A percentile compares a stretch with the other conserved stretches of the same genome.
Evolutionary conservation across 176 grass and related monocot species (phyloP).

Genomic region (Phoenix dactylifera): DNA sequence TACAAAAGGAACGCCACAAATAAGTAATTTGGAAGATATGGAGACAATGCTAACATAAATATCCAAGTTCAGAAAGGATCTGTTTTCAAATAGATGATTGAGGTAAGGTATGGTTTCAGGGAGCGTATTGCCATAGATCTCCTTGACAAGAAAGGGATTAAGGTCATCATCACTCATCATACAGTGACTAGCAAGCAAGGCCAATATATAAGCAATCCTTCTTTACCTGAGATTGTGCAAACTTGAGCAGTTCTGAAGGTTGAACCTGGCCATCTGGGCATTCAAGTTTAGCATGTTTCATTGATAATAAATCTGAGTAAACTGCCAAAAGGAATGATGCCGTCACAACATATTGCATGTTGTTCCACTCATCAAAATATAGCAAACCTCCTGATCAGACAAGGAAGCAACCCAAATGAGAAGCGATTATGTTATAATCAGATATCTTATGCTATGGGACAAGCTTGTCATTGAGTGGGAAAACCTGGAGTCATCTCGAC

Average conservation of each 20-base stretch:
- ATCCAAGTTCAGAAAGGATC: too few species aligned
- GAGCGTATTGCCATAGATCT: too few species aligned
- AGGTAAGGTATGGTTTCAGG: too few species aligned
- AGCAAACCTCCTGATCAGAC: conserved; percentile 50
- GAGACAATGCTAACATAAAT: neutral
- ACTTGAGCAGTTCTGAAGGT: conserved; percentile 38
- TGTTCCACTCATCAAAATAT: conserved; percentile 74
- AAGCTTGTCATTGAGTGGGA: too few species aligned
- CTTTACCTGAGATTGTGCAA: conserved; percentile 48
- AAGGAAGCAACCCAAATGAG: neutral
- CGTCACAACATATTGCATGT: conserved; percentile 78
- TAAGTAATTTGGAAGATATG: neutral
- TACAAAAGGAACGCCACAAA: neutral
- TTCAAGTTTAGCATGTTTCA: conserved; percentile 25
- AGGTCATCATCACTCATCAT: too few species aligned
- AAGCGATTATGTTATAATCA: neutral
- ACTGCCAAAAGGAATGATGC: conserved; percentile 64
- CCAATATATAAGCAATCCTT: neutral
- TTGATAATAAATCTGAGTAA: conserved; percentile 59
- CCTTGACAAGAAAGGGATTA: too few species aligned
- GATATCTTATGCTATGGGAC: too few species aligned
- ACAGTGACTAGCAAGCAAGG: too few species aligned
- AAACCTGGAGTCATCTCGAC: conserved; percentile 53
- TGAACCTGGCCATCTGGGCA: conserved; percentile 67
- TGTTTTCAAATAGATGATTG: too few species aligned